Percentiles rank a stretch among this genome's conserved stretches.
These are phyloP conservation scores for Leishmania guyanensis DNA, from an alignment of 208 protist species.

Conservation along the genomic window DNA sequence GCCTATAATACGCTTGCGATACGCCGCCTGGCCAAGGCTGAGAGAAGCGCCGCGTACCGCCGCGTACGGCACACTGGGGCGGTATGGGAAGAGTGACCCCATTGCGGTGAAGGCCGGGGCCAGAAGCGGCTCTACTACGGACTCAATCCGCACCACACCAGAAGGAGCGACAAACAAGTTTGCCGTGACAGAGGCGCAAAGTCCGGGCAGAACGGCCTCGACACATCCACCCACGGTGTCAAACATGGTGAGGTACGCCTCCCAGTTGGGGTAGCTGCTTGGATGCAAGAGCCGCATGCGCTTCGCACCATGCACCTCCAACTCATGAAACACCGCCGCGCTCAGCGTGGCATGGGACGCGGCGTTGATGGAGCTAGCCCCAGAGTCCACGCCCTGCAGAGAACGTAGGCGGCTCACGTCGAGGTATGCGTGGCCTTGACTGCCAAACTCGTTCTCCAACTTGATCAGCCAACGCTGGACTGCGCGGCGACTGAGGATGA, in stretches of 20 bases:
- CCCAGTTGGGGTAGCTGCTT: conserved; percentile 82
- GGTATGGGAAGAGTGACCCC: conserved; percentile 68
- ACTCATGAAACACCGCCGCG: conserved; percentile 52
- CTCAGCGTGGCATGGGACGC: conserved; percentile 16
- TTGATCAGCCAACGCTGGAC: conserved; percentile 89
- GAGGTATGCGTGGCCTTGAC: conserved; percentile 88
- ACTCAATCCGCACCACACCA: conserved; percentile 74
- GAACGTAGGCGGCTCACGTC: conserved; percentile 78
- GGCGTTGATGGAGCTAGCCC: not conserved
- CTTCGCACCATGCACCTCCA: conserved; percentile 70
- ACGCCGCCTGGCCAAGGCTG: conserved; percentile 68
- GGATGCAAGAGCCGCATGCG: conserved; percentile 79
- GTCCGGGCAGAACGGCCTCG: conserved; percentile 79
- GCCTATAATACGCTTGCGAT: conserved; percentile 83
- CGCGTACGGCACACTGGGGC: conserved; percentile 52
- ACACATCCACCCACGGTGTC: conserved; percentile 82
- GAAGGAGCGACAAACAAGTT: conserved; percentile 89
- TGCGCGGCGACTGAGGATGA: conserved; percentile 77
- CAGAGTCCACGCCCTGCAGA: conserved; percentile 26
- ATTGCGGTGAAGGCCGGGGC: conserved; percentile 87
- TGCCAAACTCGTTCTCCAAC: conserved; percentile 87
- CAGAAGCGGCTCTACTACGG: conserved; percentile 87
- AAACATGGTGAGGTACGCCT: conserved; percentile 74
- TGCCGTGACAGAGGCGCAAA: conserved; percentile 58
- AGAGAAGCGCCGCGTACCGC: conserved; percentile 73